Base-by-base conservation (phyloP, 2,329 filamentous ascomycete genomes). In the Cercospora citrullina region DNA sequence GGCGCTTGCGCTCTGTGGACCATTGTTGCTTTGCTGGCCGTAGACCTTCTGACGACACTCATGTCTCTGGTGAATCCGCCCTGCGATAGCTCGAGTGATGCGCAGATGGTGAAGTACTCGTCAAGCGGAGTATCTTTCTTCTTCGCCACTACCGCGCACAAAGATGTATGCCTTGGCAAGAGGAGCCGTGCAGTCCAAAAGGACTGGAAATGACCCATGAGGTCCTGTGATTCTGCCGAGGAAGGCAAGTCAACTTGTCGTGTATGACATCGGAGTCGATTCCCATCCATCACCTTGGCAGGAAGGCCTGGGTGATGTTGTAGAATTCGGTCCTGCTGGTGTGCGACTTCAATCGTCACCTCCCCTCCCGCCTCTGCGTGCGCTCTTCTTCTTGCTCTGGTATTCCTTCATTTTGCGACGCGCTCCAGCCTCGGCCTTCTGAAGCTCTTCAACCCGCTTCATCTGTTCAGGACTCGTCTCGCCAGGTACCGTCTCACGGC, bases 341-440 rank as follows among this genome's bases (percentile, higher is more conserved):
- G 4, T 2, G 16, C 23, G 23, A 12, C 45, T 36, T 78, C 74
- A 78, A 51, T 78, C 75, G 12, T 78, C 75, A 18, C 61, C 51
- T 3, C 75, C 72, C 30, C 74, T 70, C 14, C 72, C 75, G 14
- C 80, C 79, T 74, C 83, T 81, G 65, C 87, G 81, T 70, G 82
- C 82, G 72, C 80, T 83, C 78, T 90, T 90, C 79, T 89, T 90
- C 74, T 80, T 83, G 75, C 87, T 88, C 69, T 87, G 86, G 62
- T 82, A 76, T 78, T 89, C 89, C 79, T 90, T 90, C 68, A 77
- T 78, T 75, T 82, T 85, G 71, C 89, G 77, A 70, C 87, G 80
- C 48, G 82, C 79, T 74, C 88, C 86, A 69, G 88, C 88, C 72
- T 87, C 85, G 31, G 82, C 81, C 68, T 84, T 85, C 78, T 88